phyloP scores from a whole-genome alignment of 2,329 filamentous ascomycete species.

The Clarireedia homoeocarpa region DNA sequence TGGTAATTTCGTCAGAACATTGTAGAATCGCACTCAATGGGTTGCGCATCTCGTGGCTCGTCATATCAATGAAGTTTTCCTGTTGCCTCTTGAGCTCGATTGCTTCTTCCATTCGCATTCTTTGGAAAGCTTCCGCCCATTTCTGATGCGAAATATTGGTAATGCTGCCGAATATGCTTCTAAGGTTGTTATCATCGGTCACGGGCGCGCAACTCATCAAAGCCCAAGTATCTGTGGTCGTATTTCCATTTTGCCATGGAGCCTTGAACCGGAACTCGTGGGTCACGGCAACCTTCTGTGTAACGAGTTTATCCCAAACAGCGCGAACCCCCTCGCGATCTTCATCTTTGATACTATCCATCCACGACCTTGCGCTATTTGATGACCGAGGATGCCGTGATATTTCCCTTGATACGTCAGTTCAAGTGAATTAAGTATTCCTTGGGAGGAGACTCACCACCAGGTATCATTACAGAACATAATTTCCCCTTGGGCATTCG shows the following conservation, averaged over 20 bases:
- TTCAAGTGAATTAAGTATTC: not conserved
- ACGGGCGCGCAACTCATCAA: conserved; percentile 71
- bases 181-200: conserved; percentile 56
- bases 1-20: conserved; percentile 50
- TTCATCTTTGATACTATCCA: conserved; percentile 61
- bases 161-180: conserved; percentile 71
- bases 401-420: conserved; percentile 44
- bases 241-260: conserved; percentile 51
- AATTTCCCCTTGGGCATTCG: conserved; percentile 61
- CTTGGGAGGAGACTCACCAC: conserved; percentile 24
- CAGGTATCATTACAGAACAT: conserved; percentile 78
- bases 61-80: conserved; percentile 75
- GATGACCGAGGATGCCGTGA: conserved; percentile 55
- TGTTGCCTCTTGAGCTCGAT: conserved; percentile 59
- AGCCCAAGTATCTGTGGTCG: conserved; percentile 65
- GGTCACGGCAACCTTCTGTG: conserved; percentile 55
- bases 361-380: conserved; percentile 57
- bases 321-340: conserved; percentile 51
- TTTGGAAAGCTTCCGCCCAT: conserved; percentile 47
- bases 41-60: conserved; percentile 66
- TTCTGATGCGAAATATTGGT: conserved; percentile 85
- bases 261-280: conserved; percentile 71
- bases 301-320: conserved; percentile 55
- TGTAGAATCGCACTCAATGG: conserved; percentile 67
- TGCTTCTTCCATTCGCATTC: conserved; percentile 39